Evolutionary conservation across 352 stramenopile genomes (phyloP).

Genomic region (Globisporangium megalacanthum): DNA sequence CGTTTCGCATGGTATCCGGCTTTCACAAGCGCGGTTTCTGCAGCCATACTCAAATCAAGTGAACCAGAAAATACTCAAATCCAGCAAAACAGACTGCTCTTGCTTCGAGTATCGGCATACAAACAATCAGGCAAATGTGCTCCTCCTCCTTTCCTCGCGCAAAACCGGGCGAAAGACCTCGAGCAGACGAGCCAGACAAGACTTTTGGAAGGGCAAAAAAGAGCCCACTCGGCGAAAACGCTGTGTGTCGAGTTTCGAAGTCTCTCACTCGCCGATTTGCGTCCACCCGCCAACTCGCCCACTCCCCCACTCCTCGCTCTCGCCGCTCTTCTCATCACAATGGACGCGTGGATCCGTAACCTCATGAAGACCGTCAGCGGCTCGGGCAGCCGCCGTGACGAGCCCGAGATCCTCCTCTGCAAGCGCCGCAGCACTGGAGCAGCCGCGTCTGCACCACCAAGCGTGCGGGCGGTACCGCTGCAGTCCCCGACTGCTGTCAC

Average conservation of each 20-base stretch:
- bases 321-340: constrained; percentile 9
- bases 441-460: neutral
- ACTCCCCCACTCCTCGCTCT: neutral
- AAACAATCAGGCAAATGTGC: too few relatives aligned
- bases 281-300: constrained; percentile 15
- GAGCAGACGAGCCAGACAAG: constrained; percentile 2
- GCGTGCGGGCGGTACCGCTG: neutral
- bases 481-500: neutral
- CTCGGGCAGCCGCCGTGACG: constrained; percentile 4
- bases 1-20: too few relatives aligned
- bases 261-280: constrained; percentile 42
- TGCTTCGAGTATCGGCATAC: too few relatives aligned
- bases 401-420: constrained; percentile 25
- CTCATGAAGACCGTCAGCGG: constrained; percentile 17
- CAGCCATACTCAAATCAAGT: too few relatives aligned
- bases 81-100: too few relatives aligned
- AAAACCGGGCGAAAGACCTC: neutral
- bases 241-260: too few relatives aligned
- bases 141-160: too few relatives aligned
- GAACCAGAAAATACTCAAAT: too few relatives aligned
- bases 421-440: constrained; percentile 4
- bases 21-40: too few relatives aligned
- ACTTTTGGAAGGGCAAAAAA: too few relatives aligned
- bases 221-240: too few relatives aligned
- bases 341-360: constrained; percentile 35